phyloP scores from a whole-genome alignment of 495 filamentous ascomycete species.

The Penicillium steckii region DNA sequence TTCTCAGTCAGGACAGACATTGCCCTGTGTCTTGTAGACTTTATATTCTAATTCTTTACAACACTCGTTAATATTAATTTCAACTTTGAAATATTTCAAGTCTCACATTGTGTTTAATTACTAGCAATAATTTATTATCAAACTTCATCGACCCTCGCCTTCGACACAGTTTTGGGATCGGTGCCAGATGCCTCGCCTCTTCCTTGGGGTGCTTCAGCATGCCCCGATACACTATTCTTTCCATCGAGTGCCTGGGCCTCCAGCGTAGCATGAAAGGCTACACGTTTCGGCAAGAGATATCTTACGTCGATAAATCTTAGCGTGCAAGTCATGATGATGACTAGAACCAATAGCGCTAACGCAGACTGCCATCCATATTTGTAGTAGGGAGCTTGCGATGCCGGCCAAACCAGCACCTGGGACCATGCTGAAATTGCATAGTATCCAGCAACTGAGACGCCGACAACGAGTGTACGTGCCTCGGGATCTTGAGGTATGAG shows the following conservation, averaged over 20 bases:
- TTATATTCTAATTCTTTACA: not conserved
- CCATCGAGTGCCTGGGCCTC: slow-evolving; percentile 14
- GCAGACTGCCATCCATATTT: slow-evolving; percentile 33
- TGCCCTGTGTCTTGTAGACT: not conserved
- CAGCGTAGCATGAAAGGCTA: slow-evolving; percentile 18
- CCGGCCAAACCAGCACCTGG: slow-evolving; percentile 33
- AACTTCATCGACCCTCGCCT: slow-evolving; percentile 1
- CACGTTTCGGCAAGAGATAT: slow-evolving; percentile 28
- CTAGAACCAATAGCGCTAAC: slow-evolving; percentile 24
- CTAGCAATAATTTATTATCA: not conserved
- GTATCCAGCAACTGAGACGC: slow-evolving; percentile 30
- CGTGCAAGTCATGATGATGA: slow-evolving; percentile 29
- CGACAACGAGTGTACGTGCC: slow-evolving; percentile 26
- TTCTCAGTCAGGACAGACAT: not conserved
- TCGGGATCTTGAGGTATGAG: slow-evolving; percentile 34
- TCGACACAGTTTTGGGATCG: not conserved
- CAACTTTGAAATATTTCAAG: not conserved
- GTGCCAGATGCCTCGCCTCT: not conserved
- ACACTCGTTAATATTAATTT: slow-evolving; percentile 2
- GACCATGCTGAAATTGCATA: slow-evolving; percentile 35
- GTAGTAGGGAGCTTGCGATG: slow-evolving; percentile 30
- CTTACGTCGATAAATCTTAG: slow-evolving; percentile 27
- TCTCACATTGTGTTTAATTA: too few relatives aligned
- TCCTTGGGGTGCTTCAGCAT: not conserved
- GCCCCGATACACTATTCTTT: slow-evolving; percentile 10